Conservation (phyloP, 1,139 yeast species). For the Zhuliangozyma parablackwelliae region DNA sequence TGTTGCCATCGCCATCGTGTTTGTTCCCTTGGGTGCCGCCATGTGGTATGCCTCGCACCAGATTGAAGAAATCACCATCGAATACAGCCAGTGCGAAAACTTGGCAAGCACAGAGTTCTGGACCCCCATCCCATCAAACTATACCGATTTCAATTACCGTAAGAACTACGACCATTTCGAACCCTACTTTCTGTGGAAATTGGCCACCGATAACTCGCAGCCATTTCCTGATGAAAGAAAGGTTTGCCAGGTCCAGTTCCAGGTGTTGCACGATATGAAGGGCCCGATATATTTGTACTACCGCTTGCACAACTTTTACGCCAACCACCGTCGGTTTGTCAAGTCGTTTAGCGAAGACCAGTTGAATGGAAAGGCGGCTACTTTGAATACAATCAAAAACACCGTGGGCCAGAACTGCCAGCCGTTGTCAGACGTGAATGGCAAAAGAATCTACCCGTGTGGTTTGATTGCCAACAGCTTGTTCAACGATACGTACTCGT, state of each 20-base stretch:
- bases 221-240: constrained; percentile 52
- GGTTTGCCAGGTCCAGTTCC: constrained; percentile 75
- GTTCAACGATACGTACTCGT: constrained; percentile 63
- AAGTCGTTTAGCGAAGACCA: constrained; percentile 90
- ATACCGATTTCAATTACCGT: constrained; percentile 52
- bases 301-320: constrained; percentile 76
- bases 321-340: constrained; percentile 91
- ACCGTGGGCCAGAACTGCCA: constrained; percentile 81
- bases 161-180: constrained; percentile 8
- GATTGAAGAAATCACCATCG: constrained; percentile 76
- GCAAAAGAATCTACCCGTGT: constrained; percentile 64
- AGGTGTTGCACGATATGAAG: constrained; percentile 68
- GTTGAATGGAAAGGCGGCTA: constrained; percentile 68
- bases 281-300: constrained; percentile 79
- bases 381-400: constrained; percentile 52
- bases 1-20: constrained; percentile 69
- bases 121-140: constrained; percentile 58
- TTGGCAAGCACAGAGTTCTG: constrained; percentile 53
- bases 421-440: constrained; percentile 64
- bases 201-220: constrained; percentile 45
- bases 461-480: constrained; percentile 74
- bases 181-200: constrained; percentile 49
- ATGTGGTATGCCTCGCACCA: constrained; percentile 76
- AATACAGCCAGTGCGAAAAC: constrained; percentile 70
- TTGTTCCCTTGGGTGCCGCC: constrained; percentile 89